Percentiles rank a stretch among this genome's conserved stretches.
Conservation (phyloP, 1,284 basidiomycete genomes). For the Melanopsichium pennsylvanicum region DNA sequence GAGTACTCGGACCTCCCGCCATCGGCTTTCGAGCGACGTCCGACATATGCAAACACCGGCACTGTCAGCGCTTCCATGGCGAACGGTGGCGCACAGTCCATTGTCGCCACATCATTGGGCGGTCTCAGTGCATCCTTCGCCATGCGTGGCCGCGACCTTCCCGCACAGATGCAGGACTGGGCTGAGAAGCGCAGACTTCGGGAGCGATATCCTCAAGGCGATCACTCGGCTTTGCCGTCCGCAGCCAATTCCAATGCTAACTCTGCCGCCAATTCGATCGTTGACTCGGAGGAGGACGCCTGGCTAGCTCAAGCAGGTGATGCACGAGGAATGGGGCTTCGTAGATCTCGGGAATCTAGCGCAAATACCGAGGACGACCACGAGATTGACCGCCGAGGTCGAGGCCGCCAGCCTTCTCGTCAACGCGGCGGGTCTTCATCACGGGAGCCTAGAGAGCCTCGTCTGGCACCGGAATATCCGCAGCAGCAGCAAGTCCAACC, state of each 20-base stretch:
- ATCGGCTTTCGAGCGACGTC: constrained; percentile 42
- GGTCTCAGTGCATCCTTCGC: constrained; percentile 56
- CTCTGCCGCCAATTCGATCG: constrained; percentile 39
- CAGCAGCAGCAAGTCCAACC: constrained; percentile 4
- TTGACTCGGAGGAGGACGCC: constrained; percentile 34
- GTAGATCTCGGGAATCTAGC: constrained; percentile 22
- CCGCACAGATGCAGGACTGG: constrained; percentile 55
- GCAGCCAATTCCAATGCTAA: constrained; percentile 48
- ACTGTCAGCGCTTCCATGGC: constrained; percentile 1
- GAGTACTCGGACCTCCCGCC: constrained; percentile 42
- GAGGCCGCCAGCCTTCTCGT: constrained; percentile 28
- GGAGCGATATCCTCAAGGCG: constrained; percentile 57
- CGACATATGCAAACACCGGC: constrained; percentile 17
- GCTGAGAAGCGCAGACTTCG: constrained; percentile 53
- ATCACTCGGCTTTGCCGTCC: constrained; percentile 54
- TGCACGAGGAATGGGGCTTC: background rate
- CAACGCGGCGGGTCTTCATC: constrained; percentile 21
- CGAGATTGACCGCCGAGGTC: constrained; percentile 35
- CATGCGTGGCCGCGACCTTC: constrained; percentile 55
- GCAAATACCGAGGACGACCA: constrained; percentile 28
- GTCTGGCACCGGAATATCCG: background rate
- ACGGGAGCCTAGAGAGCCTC: constrained; percentile 24
- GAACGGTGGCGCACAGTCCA: constrained; percentile 8
- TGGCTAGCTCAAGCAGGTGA: constrained; percentile 11
- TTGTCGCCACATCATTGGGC: constrained; percentile 36